Conservation (phyloP, 176 grass and related monocot species). For the Stipa capillata region DNA sequence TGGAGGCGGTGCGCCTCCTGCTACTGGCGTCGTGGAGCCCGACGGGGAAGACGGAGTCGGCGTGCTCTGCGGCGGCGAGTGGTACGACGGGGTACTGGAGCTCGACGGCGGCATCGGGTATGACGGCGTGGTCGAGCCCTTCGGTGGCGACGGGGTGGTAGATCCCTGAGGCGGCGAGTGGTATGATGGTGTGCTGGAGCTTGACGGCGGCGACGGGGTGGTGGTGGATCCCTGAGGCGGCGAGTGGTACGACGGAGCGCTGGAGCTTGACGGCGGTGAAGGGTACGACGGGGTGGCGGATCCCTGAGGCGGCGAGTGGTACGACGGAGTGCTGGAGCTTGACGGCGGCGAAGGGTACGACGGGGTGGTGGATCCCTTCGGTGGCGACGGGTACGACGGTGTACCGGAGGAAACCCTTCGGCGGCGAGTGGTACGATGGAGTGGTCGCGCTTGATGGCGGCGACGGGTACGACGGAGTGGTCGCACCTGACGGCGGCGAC, state of each 20-base stretch:
- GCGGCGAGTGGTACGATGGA: not conserved
- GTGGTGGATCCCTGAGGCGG: not conserved
- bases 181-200: slow-evolving; percentile 14
- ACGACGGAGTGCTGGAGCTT: not conserved
- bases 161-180: too few relatives aligned
- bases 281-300: not conserved
- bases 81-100: not conserved
- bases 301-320: not conserved
- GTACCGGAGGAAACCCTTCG: not conserved
- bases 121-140: slow-evolving; percentile 5
- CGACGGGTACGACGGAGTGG: not conserved
- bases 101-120: not conserved
- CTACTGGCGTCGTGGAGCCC: not conserved
- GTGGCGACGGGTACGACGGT: not conserved
- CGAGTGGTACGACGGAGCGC: not conserved
- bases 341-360: not conserved
- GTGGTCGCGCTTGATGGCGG: not conserved
- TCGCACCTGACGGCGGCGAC: not conserved
- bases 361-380: not conserved
- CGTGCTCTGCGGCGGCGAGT: slow-evolving; percentile 1
- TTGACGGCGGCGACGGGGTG: not conserved
- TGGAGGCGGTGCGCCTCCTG: slow-evolving; percentile 33
- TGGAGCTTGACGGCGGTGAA: not conserved
- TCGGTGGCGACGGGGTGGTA: not conserved
- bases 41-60: not conserved